Conservation (phyloP, 768 basidiomycete species). For the Tylopilus plumbeoviolaceoides region DNA sequence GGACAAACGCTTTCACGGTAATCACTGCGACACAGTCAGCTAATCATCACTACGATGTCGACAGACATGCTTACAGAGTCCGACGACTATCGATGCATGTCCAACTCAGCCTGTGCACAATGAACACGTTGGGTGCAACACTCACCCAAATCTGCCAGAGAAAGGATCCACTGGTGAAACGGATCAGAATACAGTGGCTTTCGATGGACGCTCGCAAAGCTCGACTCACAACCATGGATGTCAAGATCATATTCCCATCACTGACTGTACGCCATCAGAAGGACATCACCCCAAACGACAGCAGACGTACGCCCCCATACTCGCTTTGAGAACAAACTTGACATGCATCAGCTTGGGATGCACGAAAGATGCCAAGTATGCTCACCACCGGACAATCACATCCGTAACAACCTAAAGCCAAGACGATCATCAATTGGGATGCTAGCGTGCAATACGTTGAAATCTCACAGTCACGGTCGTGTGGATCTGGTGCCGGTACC, state of each 20-base stretch:
- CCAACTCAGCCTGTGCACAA: not conserved
- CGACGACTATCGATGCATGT: conserved; percentile 1
- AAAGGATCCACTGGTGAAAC: conserved; percentile 32
- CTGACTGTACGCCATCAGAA: conserved; percentile 37
- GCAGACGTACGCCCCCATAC: conserved; percentile 45
- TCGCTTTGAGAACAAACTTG: conserved; percentile 46
- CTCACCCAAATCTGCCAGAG: conserved; percentile 46
- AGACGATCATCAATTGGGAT: not conserved
- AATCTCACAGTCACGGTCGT: conserved; percentile 48
- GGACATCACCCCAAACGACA: not conserved
- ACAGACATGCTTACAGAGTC: conserved; percentile 6
- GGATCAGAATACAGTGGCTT: conserved; percentile 1
- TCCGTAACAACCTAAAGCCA: conserved; percentile 41
- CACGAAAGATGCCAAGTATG: not conserved
- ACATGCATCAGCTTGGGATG: not conserved
- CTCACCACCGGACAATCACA: conserved; percentile 44
- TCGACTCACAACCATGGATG: conserved; percentile 43
- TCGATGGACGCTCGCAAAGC: not conserved
- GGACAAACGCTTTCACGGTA: conserved; percentile 47
- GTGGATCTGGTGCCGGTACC: conserved; percentile 39
- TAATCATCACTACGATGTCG: not conserved
- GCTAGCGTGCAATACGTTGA: not conserved
- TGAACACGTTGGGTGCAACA: not conserved
- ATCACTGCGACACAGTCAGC: conserved; percentile 36
- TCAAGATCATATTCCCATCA: conserved; percentile 39